Evolutionary conservation across 2,329 filamentous ascomycete species (phyloP).

Genomic region (Aspergillus tubingensis): DNA sequence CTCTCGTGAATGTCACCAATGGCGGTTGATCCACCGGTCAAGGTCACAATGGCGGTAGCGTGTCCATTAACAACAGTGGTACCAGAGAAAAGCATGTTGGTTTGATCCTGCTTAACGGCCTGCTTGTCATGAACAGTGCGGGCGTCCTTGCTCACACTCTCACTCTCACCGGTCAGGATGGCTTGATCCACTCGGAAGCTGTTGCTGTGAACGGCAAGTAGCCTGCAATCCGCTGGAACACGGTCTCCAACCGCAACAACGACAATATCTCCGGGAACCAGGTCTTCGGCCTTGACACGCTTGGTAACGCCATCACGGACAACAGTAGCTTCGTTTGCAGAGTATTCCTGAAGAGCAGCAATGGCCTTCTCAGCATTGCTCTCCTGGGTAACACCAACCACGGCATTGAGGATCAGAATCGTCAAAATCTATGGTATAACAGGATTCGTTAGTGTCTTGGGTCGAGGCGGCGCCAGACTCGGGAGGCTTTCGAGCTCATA

Average conservation of each 20-base stretch:
- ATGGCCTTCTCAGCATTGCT: constrained; percentile 98
- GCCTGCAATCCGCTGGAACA: constrained; percentile 89
- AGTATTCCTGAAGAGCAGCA: constrained; percentile 97
- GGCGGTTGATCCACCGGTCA: constrained; percentile 86
- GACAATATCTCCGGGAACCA: constrained; percentile 92
- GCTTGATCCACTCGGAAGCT: constrained; percentile 96
- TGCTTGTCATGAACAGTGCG: constrained; percentile 69
- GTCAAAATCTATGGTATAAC: constrained; percentile 73
- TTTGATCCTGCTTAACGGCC: constrained; percentile 95
- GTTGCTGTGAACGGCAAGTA: constrained; percentile 92
- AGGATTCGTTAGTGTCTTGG: constrained; percentile 20
- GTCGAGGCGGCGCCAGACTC: constrained; percentile 1
- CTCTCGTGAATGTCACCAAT: constrained; percentile 99
- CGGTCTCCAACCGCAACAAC: constrained; percentile 87
- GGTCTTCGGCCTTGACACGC: constrained; percentile 89
- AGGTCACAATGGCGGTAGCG: constrained; percentile 84
- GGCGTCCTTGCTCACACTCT: constrained; percentile 88
- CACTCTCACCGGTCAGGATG: constrained; percentile 94
- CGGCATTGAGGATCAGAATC: constrained; percentile 92
- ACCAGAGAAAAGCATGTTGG: constrained; percentile 97
- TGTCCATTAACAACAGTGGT: constrained; percentile 95
- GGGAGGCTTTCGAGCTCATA: constrained; percentile 53
- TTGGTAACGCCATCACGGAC: constrained; percentile 79
- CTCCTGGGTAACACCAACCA: constrained; percentile 97
- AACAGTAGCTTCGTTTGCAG: constrained; percentile 95